Evolutionary conservation across 805 yeast species (phyloP).

Genomic region (Lachancea quebecensis): DNA sequence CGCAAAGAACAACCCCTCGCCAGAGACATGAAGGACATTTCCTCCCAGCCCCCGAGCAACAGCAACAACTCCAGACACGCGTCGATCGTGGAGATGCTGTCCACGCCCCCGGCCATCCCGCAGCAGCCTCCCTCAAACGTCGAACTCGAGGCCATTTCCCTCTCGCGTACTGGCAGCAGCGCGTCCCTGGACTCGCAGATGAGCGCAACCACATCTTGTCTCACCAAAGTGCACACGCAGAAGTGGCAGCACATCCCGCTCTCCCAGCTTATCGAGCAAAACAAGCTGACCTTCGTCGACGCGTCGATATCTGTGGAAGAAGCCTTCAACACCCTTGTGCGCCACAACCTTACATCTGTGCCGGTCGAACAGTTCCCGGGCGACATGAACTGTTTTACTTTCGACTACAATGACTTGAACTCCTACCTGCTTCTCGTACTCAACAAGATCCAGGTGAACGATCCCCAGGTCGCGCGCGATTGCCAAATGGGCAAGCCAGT

Average conservation of each 20-base stretch:
- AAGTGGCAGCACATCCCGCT: constrained; percentile 71
- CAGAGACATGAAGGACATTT: constrained; percentile 4
- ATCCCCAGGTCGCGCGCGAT: constrained; percentile 34
- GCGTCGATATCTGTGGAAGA: constrained; percentile 70
- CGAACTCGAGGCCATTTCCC: constrained; percentile 7
- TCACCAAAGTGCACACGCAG: constrained; percentile 21
- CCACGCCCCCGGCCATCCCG: constrained; percentile 67
- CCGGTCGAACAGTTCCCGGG: constrained; percentile 60
- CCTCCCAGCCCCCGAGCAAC: neutral
- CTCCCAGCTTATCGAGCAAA: constrained; percentile 68
- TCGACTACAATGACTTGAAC: constrained; percentile 87
- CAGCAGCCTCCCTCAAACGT: constrained; percentile 13
- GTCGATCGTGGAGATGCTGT: constrained; percentile 66
- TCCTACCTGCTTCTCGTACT: constrained; percentile 78
- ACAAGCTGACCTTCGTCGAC: constrained; percentile 64
- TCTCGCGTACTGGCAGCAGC: constrained; percentile 8
- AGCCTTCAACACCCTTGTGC: constrained; percentile 73
- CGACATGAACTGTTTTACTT: constrained; percentile 69
- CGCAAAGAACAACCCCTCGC: neutral
- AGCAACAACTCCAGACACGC: constrained; percentile 40
- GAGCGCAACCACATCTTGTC: constrained; percentile 8
- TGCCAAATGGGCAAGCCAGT: constrained; percentile 88
- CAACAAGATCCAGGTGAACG: constrained; percentile 50
- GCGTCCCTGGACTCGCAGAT: constrained; percentile 8
- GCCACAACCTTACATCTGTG: constrained; percentile 72